A percentile compares a stretch with the other conserved stretches of the same genome.
Conservation (phyloP, 2,329 filamentous ascomycete genomes). For the Xylariomycetidae sp. region DNA sequence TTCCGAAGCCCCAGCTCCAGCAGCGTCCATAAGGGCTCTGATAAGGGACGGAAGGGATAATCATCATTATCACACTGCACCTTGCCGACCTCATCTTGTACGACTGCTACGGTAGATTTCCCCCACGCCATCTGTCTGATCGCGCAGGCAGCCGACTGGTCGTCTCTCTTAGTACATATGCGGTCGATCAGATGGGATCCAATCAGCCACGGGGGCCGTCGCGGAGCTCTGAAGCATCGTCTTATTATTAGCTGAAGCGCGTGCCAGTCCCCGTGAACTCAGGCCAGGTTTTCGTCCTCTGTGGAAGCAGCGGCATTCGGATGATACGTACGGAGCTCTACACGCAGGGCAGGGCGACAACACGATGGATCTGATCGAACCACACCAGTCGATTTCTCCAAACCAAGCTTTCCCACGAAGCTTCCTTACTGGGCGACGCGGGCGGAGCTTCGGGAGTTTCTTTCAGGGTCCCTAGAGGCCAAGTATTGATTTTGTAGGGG, state of each 20-base stretch:
- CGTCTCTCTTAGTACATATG: not conserved
- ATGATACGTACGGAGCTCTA: no score
- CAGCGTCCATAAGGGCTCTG: not conserved
- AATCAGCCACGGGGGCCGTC: not conserved
- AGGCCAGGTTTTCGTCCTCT: no score
- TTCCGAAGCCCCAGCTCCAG: not conserved
- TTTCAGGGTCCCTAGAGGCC: not conserved
- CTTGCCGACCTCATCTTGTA: slow-evolving; percentile 1
- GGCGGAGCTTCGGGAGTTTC: no score
- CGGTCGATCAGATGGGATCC: not conserved
- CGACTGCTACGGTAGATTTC: slow-evolving; percentile 2
- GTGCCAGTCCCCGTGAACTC: no score
- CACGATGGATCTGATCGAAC: no score
- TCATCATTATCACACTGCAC: not conserved
- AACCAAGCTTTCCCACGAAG: no score
- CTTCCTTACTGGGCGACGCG: no score
- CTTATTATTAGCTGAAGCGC: no score
- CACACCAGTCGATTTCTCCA: no score
- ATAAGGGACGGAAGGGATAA: not conserved
- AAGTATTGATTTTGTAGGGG: not conserved
- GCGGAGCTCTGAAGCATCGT: no score
- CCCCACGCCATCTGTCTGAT: not conserved
- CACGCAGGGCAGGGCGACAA: no score
- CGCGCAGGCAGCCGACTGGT: slow-evolving; percentile 1
- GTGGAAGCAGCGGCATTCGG: no score